Percentiles rank a stretch among this genome's conserved stretches.
Conservation (phyloP, 805 yeast species). For the Kazachstania bromeliacearum region DNA sequence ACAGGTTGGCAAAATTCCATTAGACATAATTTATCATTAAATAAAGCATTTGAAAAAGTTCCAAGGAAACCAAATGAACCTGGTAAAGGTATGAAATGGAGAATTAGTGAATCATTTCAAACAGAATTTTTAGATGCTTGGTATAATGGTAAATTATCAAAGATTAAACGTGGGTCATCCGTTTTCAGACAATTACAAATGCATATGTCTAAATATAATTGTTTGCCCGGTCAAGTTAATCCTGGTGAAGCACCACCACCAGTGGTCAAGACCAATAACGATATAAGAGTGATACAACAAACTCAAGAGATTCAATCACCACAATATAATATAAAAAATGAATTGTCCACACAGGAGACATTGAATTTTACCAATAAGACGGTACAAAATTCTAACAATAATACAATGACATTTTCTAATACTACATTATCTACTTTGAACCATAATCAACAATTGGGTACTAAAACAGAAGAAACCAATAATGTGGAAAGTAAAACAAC, state of each 20-base stretch:
- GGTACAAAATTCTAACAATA: too few species aligned
- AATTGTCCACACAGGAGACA: not conserved
- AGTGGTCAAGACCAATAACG: too few species aligned
- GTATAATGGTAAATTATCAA: conserved; percentile 63
- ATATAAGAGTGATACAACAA: not conserved
- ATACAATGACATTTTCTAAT: too few species aligned
- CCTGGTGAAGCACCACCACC: too few species aligned
- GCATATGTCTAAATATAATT: conserved; percentile 45
- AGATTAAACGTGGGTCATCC: conserved; percentile 69
- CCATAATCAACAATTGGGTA: too few species aligned
- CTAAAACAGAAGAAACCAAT: too few species aligned
- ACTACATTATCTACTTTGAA: too few species aligned
- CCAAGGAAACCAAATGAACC: conserved; percentile 94
- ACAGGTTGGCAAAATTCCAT: conserved; percentile 99
- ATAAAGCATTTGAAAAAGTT: conserved; percentile 95
- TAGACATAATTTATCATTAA: conserved; percentile 86
- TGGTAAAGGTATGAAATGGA: conserved; percentile 99
- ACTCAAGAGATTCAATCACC: not conserved
- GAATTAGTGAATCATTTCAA: conserved; percentile 74
- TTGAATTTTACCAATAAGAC: not conserved
- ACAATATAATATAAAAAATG: conserved; percentile 1
- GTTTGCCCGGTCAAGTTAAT: conserved; percentile 32
- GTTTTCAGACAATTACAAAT: conserved; percentile 73
- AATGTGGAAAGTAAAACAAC: too few species aligned
- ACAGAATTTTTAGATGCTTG: conserved; percentile 78